Conservation (phyloP, 257 asterid genomes). For the Penstemon davidsonii region DNA sequence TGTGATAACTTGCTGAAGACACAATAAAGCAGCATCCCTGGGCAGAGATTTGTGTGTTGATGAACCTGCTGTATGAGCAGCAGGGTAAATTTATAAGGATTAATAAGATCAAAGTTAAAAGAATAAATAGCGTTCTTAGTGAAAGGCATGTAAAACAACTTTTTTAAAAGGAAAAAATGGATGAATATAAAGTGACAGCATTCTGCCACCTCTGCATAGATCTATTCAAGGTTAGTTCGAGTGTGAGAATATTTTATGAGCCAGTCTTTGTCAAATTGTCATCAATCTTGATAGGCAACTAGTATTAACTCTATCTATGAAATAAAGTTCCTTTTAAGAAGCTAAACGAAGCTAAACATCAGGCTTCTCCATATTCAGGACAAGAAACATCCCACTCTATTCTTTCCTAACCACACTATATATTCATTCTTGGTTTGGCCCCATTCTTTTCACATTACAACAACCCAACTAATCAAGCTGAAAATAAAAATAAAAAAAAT, state of each 20-base stretch:
- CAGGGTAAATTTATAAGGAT: constrained; percentile 13
- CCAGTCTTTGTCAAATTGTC: background rate
- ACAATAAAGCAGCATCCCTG: constrained; percentile 49
- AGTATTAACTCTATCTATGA: background rate
- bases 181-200: constrained; percentile 1
- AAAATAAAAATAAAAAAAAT: background rate
- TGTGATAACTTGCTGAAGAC: constrained; percentile 56
- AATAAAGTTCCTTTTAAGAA: background rate
- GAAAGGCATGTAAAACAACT: no score
- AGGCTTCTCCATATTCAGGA: background rate
- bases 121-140: constrained; percentile 18
- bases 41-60: constrained; percentile 40
- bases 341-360: background rate
- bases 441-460: background rate
- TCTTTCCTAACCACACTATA: background rate
- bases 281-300: background rate
- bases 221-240: background rate
- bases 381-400: background rate
- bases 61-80: constrained; percentile 54
- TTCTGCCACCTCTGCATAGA: background rate
- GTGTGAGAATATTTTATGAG: constrained; percentile 2
- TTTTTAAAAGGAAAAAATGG: background rate
- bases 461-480: background rate
- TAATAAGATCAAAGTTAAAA: background rate
- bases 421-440: background rate